A percentile compares a stretch with the other conserved stretches of the same genome.
These are phyloP conservation scores for Beauveria brongniartii DNA, from an alignment of 2,329 filamentous ascomycete species.

Conservation along the genomic window DNA sequence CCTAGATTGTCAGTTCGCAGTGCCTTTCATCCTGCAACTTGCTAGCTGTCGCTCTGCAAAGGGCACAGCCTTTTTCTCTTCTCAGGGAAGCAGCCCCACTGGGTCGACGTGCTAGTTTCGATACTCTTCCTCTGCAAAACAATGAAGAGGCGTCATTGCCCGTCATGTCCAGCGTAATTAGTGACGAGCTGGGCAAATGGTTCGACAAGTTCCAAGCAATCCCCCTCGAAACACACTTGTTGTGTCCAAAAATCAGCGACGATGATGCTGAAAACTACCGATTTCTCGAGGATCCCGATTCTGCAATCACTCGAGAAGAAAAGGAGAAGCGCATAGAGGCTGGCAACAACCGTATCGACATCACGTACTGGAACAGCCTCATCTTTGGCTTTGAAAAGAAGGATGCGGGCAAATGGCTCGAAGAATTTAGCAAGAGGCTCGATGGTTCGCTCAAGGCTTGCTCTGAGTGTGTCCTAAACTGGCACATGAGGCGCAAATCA, in stretches of 20 bases:
- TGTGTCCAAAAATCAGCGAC: constrained; percentile 57
- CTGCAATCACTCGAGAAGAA: constrained; percentile 40
- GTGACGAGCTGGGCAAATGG: constrained; percentile 34
- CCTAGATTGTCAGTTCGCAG: not conserved
- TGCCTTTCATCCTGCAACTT: not conserved
- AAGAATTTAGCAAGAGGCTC: constrained; percentile 49
- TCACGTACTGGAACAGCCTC: constrained; percentile 59
- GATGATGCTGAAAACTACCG: constrained; percentile 57
- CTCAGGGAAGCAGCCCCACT: not conserved
- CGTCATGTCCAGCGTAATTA: constrained; percentile 8
- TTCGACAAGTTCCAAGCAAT: constrained; percentile 36
- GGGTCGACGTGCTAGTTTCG: not conserved
- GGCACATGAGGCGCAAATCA: constrained; percentile 60
- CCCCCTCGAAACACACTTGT: constrained; percentile 50
- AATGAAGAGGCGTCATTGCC: not conserved
- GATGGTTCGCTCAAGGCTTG: constrained; percentile 54
- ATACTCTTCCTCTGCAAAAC: not conserved
- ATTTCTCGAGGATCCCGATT: constrained; percentile 38
- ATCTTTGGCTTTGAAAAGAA: constrained; percentile 60
- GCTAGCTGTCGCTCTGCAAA: not conserved
- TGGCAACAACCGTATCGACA: constrained; percentile 47
- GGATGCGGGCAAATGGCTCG: constrained; percentile 50
- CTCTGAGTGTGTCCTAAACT: constrained; percentile 63
- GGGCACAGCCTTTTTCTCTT: not conserved
- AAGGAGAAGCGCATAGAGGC: constrained; percentile 47